A percentile compares a stretch with the other conserved stretches of the same genome.
These are phyloP conservation scores for Colletotrichum brevisporum DNA, from an alignment of 2,329 filamentous ascomycete genomes.

Conservation along the genomic window DNA sequence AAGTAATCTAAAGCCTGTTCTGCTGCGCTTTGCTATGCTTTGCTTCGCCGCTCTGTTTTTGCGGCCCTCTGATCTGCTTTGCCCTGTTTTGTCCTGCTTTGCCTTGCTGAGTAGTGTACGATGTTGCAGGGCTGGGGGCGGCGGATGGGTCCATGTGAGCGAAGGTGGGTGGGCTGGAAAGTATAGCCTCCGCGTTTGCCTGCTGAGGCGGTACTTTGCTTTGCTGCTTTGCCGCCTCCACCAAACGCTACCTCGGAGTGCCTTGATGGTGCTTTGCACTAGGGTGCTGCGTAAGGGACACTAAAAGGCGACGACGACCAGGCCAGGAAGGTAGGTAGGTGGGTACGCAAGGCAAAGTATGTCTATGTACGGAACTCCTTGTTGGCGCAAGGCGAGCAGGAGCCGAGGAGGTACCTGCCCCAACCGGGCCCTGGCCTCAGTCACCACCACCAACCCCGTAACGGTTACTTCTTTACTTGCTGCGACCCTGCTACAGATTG, in stretches of 20 bases:
- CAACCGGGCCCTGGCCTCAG: constrained; percentile 3
- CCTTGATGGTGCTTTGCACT: no score
- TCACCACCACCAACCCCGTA: background rate
- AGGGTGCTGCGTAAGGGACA: no score
- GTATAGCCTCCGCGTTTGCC: no score
- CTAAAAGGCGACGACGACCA: background rate
- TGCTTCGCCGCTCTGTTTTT: background rate
- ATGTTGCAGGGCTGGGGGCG: background rate
- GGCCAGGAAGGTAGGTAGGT: background rate
- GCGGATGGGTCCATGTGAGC: background rate
- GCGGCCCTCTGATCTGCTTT: constrained; percentile 27
- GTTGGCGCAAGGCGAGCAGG: background rate
- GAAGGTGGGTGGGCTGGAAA: no score
- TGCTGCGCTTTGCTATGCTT: no score
- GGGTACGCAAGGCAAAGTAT: no score
- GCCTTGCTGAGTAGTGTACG: background rate
- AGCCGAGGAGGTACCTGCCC: background rate
- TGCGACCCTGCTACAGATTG: constrained; percentile 13
- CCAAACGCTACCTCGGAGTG: no score
- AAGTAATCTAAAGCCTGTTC: no score
- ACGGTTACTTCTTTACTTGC: constrained; percentile 5
- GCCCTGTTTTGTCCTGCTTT: constrained; percentile 22
- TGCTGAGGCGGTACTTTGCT: no score
- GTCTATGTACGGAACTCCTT: background rate
- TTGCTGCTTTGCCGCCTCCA: no score